These are phyloP conservation scores for Rhytidhysteron rufulum DNA, from an alignment of 2,329 filamentous ascomycete genomes.

Conservation along the genomic window DNA sequence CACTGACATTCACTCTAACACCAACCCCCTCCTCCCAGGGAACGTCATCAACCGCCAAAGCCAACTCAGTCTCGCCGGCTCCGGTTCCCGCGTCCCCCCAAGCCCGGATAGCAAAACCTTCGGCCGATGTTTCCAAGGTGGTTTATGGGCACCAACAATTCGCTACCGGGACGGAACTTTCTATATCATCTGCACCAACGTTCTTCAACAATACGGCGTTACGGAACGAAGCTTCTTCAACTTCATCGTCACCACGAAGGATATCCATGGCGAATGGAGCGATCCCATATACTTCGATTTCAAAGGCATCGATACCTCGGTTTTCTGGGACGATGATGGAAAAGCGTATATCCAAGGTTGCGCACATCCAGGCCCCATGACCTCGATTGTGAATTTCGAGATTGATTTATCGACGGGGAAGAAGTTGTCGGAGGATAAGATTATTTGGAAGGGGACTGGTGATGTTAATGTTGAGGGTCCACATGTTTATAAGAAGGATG, in stretches of 20 bases:
- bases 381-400: conserved; percentile 48
- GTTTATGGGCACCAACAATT: conserved; percentile 63
- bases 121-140: too few species aligned
- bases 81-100: too few species aligned
- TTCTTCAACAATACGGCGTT: conserved; percentile 65
- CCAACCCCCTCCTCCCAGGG: too few species aligned
- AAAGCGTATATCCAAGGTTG: conserved; percentile 38
- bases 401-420: conserved; percentile 49
- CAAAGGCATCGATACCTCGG: conserved; percentile 57
- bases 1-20: too few species aligned
- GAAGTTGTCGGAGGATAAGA: conserved; percentile 56
- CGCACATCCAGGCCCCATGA: conserved; percentile 31
- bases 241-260: conserved; percentile 53
- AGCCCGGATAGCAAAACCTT: conserved; percentile 50
- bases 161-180: conserved; percentile 58
- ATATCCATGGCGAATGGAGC: conserved; percentile 59
- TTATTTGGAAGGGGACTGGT: conserved; percentile 51
- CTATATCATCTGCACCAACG: conserved; percentile 63
- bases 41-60: conserved; percentile 47
- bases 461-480: conserved; percentile 40
- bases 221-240: conserved; percentile 63
- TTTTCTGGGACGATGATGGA: conserved; percentile 34
- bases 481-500: conserved; percentile 34
- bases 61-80: conserved; percentile 51
- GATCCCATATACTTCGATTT: conserved; percentile 59